Evolutionary conservation across 176 grass and related monocot species (phyloP), one percentile per base, ranked within the genome.

Genomic region (Phyllostachys edulis): DNA sequence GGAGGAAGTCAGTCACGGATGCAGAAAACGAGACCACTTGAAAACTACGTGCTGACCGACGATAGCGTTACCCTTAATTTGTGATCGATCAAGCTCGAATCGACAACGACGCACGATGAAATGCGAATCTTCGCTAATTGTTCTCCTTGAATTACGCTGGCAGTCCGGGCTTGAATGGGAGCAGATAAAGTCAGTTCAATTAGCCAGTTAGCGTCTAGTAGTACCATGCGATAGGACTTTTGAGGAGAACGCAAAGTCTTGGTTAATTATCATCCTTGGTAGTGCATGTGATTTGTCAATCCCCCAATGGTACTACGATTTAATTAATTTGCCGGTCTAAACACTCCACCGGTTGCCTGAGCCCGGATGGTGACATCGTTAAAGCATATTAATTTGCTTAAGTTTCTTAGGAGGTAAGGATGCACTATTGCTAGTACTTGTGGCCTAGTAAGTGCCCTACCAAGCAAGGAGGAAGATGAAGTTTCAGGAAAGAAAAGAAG

Each of bases 401-500:
- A 18, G 16, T 41, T 81, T 17, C 79, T 69, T 80, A 65, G 32
- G 45, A 67, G 78, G 2, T 52, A 67, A 67, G 76, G 40, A 29
- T 49, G 1, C 7, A 41, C 6, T 64, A 6, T 1, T 17, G 12
- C 5, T 34, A 64, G 27, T 18, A 18, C 27, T 9, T 66, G 27
- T 66, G 15, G 7, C 15, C 32, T 7, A 34, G 32, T 34, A 37
- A 18, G 29, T 18, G 63, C 63, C 63, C 32, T 37, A 2, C 16
- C 15, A 66, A 66, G 63, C 63, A 66, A 37, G 63, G 6, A 37
- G 37, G 63, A 38, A 9, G 15, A 9, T 2, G 32, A 13, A 1
- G 61, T 63, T 29, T 63, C 24, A 15, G 24, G 27, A 36, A 34
- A 8, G 6, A 36, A 36, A 36, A n/a, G 1, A 10, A 36, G 18